Evolutionary conservation across 345 rosid genomes (phyloP).

Genomic region (Boechera stricta): DNA sequence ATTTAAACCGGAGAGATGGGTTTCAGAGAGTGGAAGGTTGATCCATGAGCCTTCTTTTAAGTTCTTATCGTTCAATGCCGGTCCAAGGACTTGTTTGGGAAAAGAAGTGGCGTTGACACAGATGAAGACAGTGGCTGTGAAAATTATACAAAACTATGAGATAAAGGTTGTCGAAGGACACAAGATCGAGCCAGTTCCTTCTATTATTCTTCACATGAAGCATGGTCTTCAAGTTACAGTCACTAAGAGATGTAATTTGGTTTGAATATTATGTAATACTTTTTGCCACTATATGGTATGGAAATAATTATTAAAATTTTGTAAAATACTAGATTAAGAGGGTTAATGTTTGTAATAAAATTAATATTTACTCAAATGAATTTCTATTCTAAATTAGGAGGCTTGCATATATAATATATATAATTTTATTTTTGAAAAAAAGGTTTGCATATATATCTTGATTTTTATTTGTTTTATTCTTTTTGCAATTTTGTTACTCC

Average conservation of each 20-base stretch:
- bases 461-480: too few relatives aligned
- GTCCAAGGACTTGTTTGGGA: conserved; percentile 49
- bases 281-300: not conserved
- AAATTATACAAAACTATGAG: conserved; percentile 34
- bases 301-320: not conserved
- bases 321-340: too few relatives aligned
- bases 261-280: not conserved
- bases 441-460: too few relatives aligned
- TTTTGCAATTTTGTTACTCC: too few relatives aligned
- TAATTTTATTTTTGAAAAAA: too few relatives aligned
- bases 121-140: conserved; percentile 43
- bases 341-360: too few relatives aligned
- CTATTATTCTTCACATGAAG: conserved; percentile 45
- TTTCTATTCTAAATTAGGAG: too few relatives aligned
- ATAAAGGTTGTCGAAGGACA: conserved; percentile 43
- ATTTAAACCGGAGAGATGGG: conserved; percentile 38
- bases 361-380: too few relatives aligned
- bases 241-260: conserved; percentile 26
- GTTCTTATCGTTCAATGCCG: conserved; percentile 44
- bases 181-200: conserved; percentile 33
- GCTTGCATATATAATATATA: too few relatives aligned
- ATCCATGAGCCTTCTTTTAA: conserved; percentile 38
- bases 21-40: conserved; percentile 41
- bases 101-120: conserved; percentile 42
- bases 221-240: conserved; percentile 35